phyloP scores from a whole-genome alignment of 179 eudicot genomes.

The Carnegiea gigantea region DNA sequence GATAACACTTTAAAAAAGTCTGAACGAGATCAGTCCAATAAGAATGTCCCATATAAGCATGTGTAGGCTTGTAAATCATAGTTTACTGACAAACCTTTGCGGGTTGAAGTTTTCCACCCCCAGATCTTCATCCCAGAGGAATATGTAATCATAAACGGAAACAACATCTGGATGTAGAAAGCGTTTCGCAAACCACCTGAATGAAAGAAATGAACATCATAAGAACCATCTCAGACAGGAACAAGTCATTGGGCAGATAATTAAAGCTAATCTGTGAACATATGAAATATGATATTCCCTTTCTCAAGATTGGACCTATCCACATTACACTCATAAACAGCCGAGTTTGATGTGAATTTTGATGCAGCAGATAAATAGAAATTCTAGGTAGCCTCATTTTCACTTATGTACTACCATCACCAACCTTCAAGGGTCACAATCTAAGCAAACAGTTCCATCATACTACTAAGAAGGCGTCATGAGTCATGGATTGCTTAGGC shows the following conservation, averaged over 20 bases:
- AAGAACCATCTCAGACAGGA: conserved; percentile 11
- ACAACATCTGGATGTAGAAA: conserved; percentile 91
- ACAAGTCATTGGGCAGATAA: neutral
- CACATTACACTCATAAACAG: neutral
- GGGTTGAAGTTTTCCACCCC: conserved; percentile 84
- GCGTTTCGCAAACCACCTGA: conserved; percentile 99
- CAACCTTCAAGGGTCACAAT: neutral
- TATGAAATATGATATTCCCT: neutral
- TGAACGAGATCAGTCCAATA: neutral
- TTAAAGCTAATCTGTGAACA: conserved; percentile 1
- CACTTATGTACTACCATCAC: neutral
- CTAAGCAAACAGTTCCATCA: neutral
- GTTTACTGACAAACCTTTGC: conserved; percentile 52
- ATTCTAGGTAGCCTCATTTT: neutral
- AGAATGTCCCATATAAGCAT: neutral
- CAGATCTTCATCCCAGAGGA: conserved; percentile 98
- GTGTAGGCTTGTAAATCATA: conserved; percentile 1
- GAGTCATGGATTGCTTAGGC: no score
- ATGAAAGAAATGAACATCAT: neutral
- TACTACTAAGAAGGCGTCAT: neutral
- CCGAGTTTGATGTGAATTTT: neutral
- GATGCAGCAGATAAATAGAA: neutral
- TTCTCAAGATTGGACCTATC: neutral
- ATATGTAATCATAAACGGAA: conserved; percentile 76
- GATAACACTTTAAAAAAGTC: neutral